Percentiles rank a stretch among this genome's conserved stretches.
phyloP scores from a whole-genome alignment of 164 flowering plant species.

The Nelumbo lutea region DNA sequence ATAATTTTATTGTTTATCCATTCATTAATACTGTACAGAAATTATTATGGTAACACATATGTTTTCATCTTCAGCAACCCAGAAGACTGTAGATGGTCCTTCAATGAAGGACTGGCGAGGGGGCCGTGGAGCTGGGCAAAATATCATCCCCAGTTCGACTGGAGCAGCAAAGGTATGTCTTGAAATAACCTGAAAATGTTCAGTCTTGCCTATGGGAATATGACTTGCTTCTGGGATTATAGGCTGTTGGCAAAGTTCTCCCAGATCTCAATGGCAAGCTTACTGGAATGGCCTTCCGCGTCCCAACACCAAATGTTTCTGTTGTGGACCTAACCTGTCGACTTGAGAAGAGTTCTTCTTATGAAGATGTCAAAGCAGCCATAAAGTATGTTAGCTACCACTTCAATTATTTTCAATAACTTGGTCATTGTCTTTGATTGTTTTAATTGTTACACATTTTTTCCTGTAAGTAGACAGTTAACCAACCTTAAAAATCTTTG shows the following conservation, averaged over 20 bases:
- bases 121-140: slow-evolving; percentile 94
- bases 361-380: slow-evolving; percentile 91
- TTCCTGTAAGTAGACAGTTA: background rate
- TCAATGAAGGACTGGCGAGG: slow-evolving; percentile 99
- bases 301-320: slow-evolving; percentile 97
- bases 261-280: slow-evolving; percentile 97
- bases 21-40: background rate
- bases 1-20: background rate
- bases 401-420: background rate
- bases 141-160: slow-evolving; percentile 97
- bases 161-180: slow-evolving; percentile 92
- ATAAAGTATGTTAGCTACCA: slow-evolving; percentile 50
- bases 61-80: slow-evolving; percentile 69
- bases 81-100: slow-evolving; percentile 97
- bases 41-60: background rate
- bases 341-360: slow-evolving; percentile 85
- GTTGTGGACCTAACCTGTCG: slow-evolving; percentile 96
- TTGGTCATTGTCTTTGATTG: background rate
- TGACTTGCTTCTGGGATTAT: slow-evolving; percentile 10
- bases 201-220: background rate
- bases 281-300: slow-evolving; percentile 99
- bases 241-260: slow-evolving; percentile 98
- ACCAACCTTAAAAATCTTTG: background rate
- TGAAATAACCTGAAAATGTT: background rate
- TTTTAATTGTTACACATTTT: background rate